Base-by-base conservation (phyloP, 2,329 filamentous ascomycete genomes). In the Magnaporthales sp. region DNA sequence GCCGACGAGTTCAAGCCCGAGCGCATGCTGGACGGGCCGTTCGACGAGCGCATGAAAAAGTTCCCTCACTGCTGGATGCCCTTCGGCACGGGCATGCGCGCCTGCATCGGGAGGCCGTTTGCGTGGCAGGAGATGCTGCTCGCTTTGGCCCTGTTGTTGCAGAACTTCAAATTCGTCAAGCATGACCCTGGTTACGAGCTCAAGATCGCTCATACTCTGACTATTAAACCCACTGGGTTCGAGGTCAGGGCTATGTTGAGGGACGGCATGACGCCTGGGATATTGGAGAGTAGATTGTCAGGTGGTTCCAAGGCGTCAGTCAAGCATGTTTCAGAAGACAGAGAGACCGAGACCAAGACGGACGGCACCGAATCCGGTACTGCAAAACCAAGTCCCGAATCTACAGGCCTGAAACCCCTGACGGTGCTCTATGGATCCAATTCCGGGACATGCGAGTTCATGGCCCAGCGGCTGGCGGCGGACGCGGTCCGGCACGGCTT, bases 41-140 rank as follows among this genome's bases (percentile, higher is more conserved):
- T 92, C 71, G 80, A 86, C 15, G 81, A 80, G 2, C 74, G 87
- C 26, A 83, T 86, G 68, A 32, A 32, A 11, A 32, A 32, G 31
- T 32, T 32, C 31, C 81, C 82, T 15, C 86, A 85, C 66, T 82
- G 83, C 32, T 90, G 86, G 87, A 90, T 91, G 76, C 89, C 91
- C 2, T 93, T 93, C 70, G 91, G 75, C 32, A 76, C 74, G 63
- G 75, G 75, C 1, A 80, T 84, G 69, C 80, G 91, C 66, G 88
- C 80, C 1, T 93, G 78, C 70, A 92, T 93, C 68, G 91, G 91
- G 3, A 80, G 89, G 1, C 82, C 86, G 0, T 93, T 93, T 73
- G 89, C 90, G 1, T 90, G 88, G 87, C 90, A 93, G 73, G 91
- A 93, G 75, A 82, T 84, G 1, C 73, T 89, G 4, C 77, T 91